phyloP scores from a whole-genome alignment of 1,284 basidiomycete species.

The Irpex sp. region DNA sequence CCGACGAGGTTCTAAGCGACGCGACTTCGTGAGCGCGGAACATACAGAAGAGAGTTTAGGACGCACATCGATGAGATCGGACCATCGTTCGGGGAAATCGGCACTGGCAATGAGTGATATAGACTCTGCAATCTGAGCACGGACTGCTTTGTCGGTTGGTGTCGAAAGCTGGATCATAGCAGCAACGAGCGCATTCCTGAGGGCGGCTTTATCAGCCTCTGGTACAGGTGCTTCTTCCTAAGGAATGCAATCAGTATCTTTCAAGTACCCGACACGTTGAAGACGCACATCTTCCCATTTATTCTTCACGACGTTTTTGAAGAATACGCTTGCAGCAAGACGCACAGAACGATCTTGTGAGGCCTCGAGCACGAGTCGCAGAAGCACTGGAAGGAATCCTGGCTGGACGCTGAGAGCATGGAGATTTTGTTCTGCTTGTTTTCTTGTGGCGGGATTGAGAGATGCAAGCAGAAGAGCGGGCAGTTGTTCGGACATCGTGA shows the following conservation, averaged over 20 bases:
- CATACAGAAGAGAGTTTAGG: not conserved
- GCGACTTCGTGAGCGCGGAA: not conserved
- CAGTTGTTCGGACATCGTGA: constrained; percentile 55
- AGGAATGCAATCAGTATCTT: constrained; percentile 11
- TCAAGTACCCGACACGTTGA: not conserved
- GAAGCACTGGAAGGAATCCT: constrained; percentile 76
- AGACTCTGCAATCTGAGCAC: constrained; percentile 86
- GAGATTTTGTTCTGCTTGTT: constrained; percentile 79
- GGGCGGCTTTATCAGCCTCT: constrained; percentile 62
- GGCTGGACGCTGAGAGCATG: constrained; percentile 62
- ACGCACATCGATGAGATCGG: constrained; percentile 80
- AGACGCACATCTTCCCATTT: constrained; percentile 81
- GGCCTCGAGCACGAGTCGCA: constrained; percentile 69
- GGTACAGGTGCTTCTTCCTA: constrained; percentile 64
- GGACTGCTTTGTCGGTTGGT: constrained; percentile 62
- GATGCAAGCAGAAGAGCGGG: constrained; percentile 69
- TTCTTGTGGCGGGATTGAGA: constrained; percentile 68
- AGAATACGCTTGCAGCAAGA: constrained; percentile 81
- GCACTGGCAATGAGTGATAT: constrained; percentile 83
- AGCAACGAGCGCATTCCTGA: constrained; percentile 73
- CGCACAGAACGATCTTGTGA: constrained; percentile 68
- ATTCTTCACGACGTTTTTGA: constrained; percentile 84
- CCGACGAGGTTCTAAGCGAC: constrained; percentile 72
- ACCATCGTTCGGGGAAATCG: constrained; percentile 88
- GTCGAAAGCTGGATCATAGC: constrained; percentile 78